These are phyloP conservation scores for Cordyceps pruinosa DNA, from an alignment of 2,329 filamentous ascomycete species.

Conservation along the genomic window DNA sequence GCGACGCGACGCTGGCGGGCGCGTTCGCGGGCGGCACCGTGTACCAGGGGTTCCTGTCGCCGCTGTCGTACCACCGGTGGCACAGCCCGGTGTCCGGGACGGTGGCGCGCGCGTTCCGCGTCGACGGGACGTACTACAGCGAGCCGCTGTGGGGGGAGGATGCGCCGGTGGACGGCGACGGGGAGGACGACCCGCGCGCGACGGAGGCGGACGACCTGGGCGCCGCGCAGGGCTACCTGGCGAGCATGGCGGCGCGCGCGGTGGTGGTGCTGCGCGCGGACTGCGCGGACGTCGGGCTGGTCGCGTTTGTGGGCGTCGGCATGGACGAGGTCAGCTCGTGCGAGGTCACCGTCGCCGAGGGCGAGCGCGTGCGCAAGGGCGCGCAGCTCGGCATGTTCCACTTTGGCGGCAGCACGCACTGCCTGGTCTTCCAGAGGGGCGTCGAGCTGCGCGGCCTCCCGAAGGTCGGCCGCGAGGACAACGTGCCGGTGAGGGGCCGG, in stretches of 20 bases:
- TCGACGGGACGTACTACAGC: conserved; percentile 62
- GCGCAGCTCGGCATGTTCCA: conserved; percentile 74
- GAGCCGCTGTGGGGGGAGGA: conserved; percentile 44
- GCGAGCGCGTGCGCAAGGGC: conserved; percentile 60
- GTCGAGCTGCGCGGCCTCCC: conserved; percentile 41
- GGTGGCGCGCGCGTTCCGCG: conserved; percentile 50
- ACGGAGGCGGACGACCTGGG: conserved; percentile 38
- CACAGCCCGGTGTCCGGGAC: conserved; percentile 60
- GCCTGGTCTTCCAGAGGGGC: conserved; percentile 56
- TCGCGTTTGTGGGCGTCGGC: conserved; percentile 64
- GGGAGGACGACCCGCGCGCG: conserved; percentile 18
- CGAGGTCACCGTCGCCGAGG: conserved; percentile 62
- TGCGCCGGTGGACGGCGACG: no score
- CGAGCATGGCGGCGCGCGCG: conserved; percentile 58
- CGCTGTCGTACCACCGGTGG: conserved; percentile 66
- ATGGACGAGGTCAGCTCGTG: conserved; percentile 74
- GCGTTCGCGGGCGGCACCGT: conserved; percentile 58
- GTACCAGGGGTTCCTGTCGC: conserved; percentile 65
- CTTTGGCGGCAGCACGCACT: conserved; percentile 65
- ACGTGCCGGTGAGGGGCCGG: conserved; percentile 33
- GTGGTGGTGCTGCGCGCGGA: conserved; percentile 66
- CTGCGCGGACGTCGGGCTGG: conserved; percentile 57
- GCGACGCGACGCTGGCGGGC: conserved; percentile 40
- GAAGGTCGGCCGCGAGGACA: conserved; percentile 27
- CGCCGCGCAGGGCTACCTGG: conserved; percentile 58